Evolutionary conservation across 2,329 filamentous ascomycete genomes (phyloP).

Genomic region (Dothistroma pini): DNA sequence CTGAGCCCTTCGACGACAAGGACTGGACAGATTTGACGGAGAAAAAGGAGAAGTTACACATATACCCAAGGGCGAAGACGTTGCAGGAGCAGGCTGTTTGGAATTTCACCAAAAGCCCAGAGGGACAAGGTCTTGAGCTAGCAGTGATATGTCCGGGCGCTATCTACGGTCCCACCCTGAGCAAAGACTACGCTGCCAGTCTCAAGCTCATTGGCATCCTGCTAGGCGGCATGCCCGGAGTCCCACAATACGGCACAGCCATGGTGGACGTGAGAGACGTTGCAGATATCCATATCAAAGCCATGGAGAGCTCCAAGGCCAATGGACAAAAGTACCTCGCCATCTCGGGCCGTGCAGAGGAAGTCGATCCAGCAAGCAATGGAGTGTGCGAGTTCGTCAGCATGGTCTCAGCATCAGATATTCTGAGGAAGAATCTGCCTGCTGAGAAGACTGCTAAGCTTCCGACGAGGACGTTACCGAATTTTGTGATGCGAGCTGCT

Average conservation of each 20-base stretch:
- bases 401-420: slow-evolving; percentile 13
- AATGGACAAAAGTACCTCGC: slow-evolving; percentile 24
- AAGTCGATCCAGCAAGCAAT: not conserved
- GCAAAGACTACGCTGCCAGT: slow-evolving; percentile 24
- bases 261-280: slow-evolving; percentile 36
- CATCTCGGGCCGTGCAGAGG: not conserved
- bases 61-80: slow-evolving; percentile 20
- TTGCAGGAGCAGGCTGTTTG: slow-evolving; percentile 17
- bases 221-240: slow-evolving; percentile 33
- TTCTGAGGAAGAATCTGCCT: slow-evolving; percentile 14
- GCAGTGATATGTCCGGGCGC: slow-evolving; percentile 13
- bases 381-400: slow-evolving; percentile 20
- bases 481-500: slow-evolving; percentile 22
- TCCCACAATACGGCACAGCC: slow-evolving; percentile 27
- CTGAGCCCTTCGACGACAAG: slow-evolving; percentile 16
- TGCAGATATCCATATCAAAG: slow-evolving; percentile 31
- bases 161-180: slow-evolving; percentile 18
- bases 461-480: slow-evolving; percentile 16
- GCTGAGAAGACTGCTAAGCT: slow-evolving; percentile 19
- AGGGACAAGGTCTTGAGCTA: slow-evolving; percentile 11
- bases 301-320: slow-evolving; percentile 29
- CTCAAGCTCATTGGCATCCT: slow-evolving; percentile 28
- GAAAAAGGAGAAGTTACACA: slow-evolving; percentile 18
- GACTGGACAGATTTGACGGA: slow-evolving; percentile 21
- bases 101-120: slow-evolving; percentile 10